Conservation (phyloP, 164 flowering plant genomes). For the Cinnamomum micranthum region DNA sequence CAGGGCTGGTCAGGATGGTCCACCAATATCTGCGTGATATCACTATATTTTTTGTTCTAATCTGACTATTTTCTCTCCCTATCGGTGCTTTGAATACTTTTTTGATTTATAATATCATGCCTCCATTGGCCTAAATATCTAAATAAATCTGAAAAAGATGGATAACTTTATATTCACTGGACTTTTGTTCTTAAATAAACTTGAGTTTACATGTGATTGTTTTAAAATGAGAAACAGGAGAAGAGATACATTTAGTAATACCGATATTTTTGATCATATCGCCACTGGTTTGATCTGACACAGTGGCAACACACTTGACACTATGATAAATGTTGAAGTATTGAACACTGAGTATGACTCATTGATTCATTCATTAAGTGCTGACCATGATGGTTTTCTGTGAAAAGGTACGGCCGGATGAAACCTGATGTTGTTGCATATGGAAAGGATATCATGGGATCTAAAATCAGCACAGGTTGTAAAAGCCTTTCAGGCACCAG, state of each 20-base stretch:
- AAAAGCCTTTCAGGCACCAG: slow-evolving; percentile 99
- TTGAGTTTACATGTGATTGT: not conserved
- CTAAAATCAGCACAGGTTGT: slow-evolving; percentile 97
- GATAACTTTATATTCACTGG: not conserved
- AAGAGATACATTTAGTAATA: too few relatives aligned
- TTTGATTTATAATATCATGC: too few relatives aligned
- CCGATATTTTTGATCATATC: too few relatives aligned
- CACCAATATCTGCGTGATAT: too few relatives aligned
- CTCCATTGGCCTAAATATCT: not conserved
- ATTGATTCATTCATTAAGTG: not conserved
- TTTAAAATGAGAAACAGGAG: too few relatives aligned
- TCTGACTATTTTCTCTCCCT: too few relatives aligned
- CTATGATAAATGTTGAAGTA: too few relatives aligned
- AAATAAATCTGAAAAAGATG: not conserved
- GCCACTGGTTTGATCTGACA: too few relatives aligned
- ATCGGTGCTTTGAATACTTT: too few relatives aligned
- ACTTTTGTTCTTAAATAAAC: not conserved
- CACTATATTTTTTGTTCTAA: too few relatives aligned
- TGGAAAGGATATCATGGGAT: slow-evolving; percentile 97
- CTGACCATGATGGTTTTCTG: not conserved
- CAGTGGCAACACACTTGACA: too few relatives aligned
- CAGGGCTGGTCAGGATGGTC: too few relatives aligned
- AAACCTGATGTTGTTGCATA: slow-evolving; percentile 99
- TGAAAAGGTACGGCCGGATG: slow-evolving; percentile 83
- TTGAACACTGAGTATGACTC: not conserved